Base-by-base conservation (phyloP, 805 yeast genomes). In the Kodamaea neixiangensis region DNA sequence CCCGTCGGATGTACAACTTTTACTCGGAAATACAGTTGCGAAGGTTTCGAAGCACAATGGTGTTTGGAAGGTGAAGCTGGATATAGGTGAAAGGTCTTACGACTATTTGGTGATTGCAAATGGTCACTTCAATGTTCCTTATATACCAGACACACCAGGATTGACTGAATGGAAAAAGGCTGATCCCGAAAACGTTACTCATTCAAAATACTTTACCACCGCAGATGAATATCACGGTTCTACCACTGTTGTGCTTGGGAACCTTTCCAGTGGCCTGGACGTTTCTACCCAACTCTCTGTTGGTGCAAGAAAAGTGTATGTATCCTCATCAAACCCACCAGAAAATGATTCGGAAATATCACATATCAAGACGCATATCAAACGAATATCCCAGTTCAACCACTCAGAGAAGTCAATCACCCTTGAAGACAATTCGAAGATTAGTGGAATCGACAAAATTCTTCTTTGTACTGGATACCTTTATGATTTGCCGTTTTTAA, bases 381-480 rank as follows among this genome's bases (percentile, higher is more conserved):
- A 17, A 11, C 53, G 65, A 2, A 25, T 50, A 2, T 44, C 40
- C 21, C 68, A 63, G 48, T 72, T 73, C 2, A 50, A 49, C 6
- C 63, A 70, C 20, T 33, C 44, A 14, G 51, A 57, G 29, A 62
- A 55, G 45, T 53, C 55, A 18, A 40, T 48, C 1, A 21, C 20
- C 7, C 48, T 61, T 29, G 54, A 40, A 6, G 63, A 61, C 42
- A 61, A 58, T 7, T 29, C 56, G 1, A 29, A 33, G 14, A 40
- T 57, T 17, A 19, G 40, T 2, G 56, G 54, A 15, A 58, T 62
- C 6, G 68, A 64, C 35, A 25, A 46, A 9, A 46, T 66, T 10
- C 55, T 63, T 5, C 62, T 54, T 49, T 65, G 63, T 20, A 66
- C 71, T 7, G 71, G 69, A 2, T 65, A 55, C 46, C 48, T 53